Base-by-base conservation (phyloP, 192 early-diverging fungal genomes). In the Piromyces finnis region DNA sequence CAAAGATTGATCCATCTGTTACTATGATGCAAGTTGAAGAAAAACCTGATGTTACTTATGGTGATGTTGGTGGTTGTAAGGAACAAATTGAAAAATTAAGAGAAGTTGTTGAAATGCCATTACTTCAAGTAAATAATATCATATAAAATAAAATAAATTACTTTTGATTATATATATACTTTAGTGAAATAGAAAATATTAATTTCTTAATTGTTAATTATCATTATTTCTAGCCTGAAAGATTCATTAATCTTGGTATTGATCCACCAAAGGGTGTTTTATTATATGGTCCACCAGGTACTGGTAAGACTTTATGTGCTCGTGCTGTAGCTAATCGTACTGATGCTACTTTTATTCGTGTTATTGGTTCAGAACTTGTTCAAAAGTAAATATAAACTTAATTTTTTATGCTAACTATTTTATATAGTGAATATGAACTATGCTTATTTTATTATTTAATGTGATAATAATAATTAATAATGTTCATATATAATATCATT, bases 11-110 rank as follows among this genome's bases (percentile, higher is more conserved):
- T 84, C 95, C 98, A 29, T 94, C 96, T 0, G 94, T 94, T 77
- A 98, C 98, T 16, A 99, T 98, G 98, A 99, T 99, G 98, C 96
- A 98, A 85, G 96, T 99, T 30, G 98, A 99, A 84, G 98, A 99
- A 85, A 99, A 99, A 86, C 98, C 98, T 5, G 98, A 99, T 88
- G 96, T 99, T n/a, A 99, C 98, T 15, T 99, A 99, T 82, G 90
- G 91, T 78, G 97, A 99, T 87, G 94, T 99, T n/a, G 98, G 98
- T 84, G 98, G 98, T 51, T 96, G 98, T 89, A 99, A 99, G 85
- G 98, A 99, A 84, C 97, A 98, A 85, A 98, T 99, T 86, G 98
- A 99, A 83, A 98, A 98, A 90, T 87, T 99, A 32, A 91, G 97
- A 80, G 98, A 99, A 88, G 98, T 99, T 12, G 98, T 99, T 13